Base-by-base conservation (phyloP, 805 yeast genomes). In the Yamadazyma paraphyllophila region DNA sequence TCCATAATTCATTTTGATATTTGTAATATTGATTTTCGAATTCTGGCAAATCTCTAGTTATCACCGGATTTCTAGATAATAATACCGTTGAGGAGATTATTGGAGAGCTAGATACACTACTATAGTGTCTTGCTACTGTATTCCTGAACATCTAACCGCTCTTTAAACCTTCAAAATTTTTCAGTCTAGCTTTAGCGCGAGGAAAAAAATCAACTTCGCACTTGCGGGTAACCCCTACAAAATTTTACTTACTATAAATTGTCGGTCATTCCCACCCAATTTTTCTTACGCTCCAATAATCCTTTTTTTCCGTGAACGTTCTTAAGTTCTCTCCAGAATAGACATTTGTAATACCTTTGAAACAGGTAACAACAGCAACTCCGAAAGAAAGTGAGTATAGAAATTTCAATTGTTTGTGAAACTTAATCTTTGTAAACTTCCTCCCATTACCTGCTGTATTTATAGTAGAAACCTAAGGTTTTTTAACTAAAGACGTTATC, bases 1-100 rank as follows among this genome's bases (percentile, higher is more conserved):
- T 83, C 73, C 90, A 91, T 45, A 94, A 74, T 63, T 88, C 96
- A 42, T 81, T 79, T 65, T 91, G 96, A 63, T 94, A 94, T 44
- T 81, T 72, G 62, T 85, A 88, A 65, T 84, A 94, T 42, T 82
- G 81, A 48, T 71, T 59, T 56, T 89, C 97, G 55, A 92, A 85
- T 46, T 73, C 78, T 8, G 84, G 73, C 44, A 83, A 69, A 49
- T 87, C 92, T 9, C 87, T 84, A 2, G 96, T 88, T 39, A 94
- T 80, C 31, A 94, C 74, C 25, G 99, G 99, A 33, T 74, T 76
- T 66, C 99, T 78, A 35, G 94, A 82, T 37, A 92, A 73, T 46
- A 91, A 69, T 35, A 88, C 60, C 9, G 84, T 81, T 2, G 83
- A 78, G 14, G 69, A 61, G 24, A 45, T 40, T n/a, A 27, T 24